These are phyloP conservation scores for Tephrocybe sp. DNA, from an alignment of 768 basidiomycete species.

Conservation along the genomic window DNA sequence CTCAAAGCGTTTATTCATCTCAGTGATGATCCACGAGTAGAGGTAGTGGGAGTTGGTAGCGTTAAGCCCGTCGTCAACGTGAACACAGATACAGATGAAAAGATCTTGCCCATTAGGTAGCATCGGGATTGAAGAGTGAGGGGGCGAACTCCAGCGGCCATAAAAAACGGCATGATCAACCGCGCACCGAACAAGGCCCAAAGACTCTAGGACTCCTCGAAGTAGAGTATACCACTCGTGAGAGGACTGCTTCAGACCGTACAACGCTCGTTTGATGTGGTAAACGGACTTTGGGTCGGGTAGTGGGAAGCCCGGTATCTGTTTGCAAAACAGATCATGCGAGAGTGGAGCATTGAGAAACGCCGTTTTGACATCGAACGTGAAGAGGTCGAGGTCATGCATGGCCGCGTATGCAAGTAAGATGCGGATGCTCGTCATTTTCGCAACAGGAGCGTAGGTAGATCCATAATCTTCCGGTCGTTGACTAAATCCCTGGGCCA, in stretches of 20 bases:
- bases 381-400: constrained; percentile 20
- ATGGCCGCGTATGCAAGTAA: constrained; percentile 23
- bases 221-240: constrained; percentile 1
- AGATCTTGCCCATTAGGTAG: constrained; percentile 12
- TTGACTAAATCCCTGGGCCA: constrained; percentile 23
- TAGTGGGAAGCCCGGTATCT: constrained; percentile 12
- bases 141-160: constrained; percentile 17
- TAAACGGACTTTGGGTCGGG: constrained; percentile 11
- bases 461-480: constrained; percentile 31
- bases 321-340: constrained; percentile 14
- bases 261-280: not conserved
- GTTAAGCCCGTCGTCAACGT: constrained; percentile 25
- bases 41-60: not conserved
- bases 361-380: constrained; percentile 26
- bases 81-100: constrained; percentile 20
- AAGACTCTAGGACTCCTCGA: constrained; percentile 5
- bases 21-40: not conserved
- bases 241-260: constrained; percentile 6
- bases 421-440: constrained; percentile 18
- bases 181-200: constrained; percentile 20
- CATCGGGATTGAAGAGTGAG: constrained; percentile 17
- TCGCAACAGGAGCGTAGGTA: constrained; percentile 30
- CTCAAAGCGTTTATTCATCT: not conserved
- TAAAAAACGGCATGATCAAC: constrained; percentile 23
- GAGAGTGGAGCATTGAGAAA: constrained; percentile 22